Conservation (phyloP, 176 grass and related monocot genomes). For the Bolboschoenus planiculmis region DNA sequence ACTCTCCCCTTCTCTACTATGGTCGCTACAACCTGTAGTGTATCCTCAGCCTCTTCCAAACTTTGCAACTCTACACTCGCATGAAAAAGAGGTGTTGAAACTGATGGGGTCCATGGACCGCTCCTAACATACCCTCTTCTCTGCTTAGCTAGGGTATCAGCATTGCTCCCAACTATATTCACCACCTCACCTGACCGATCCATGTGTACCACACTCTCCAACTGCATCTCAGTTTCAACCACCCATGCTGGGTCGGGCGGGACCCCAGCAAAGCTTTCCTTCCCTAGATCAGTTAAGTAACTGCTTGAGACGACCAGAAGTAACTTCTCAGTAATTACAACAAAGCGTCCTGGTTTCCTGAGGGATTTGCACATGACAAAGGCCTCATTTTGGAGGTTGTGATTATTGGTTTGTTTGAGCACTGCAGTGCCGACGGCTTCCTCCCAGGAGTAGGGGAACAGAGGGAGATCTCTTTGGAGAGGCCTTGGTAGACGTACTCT, state of each 20-base stretch:
- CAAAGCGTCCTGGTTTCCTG: slow-evolving; percentile 48
- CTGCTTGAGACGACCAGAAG: slow-evolving; percentile 53
- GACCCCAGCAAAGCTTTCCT: slow-evolving; percentile 55
- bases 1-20: slow-evolving; percentile 62
- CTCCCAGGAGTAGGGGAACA: slow-evolving; percentile 83
- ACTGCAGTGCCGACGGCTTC: slow-evolving; percentile 67
- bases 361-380: slow-evolving; percentile 85
- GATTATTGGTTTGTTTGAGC: slow-evolving; percentile 61
- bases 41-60: slow-evolving; percentile 65
- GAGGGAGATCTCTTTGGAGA: slow-evolving; percentile 26
- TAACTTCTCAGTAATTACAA: slow-evolving; percentile 58
- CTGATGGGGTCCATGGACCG: slow-evolving; percentile 39
- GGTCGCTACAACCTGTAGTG: slow-evolving; percentile 44
- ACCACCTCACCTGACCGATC: slow-evolving; percentile 66
- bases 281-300: slow-evolving; percentile 48
- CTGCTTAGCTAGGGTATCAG: slow-evolving; percentile 54
- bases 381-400: slow-evolving; percentile 64
- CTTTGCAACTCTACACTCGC: slow-evolving; percentile 54
- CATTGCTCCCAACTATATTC: slow-evolving; percentile 86
- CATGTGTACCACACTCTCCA: slow-evolving; percentile 77
- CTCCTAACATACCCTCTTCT: slow-evolving; percentile 40
- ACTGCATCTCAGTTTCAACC: slow-evolving; percentile 66
- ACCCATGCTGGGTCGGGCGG: slow-evolving; percentile 68
- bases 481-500: slow-evolving; percentile 60
- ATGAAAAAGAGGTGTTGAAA: slow-evolving; percentile 73